Evolutionary conservation across 1,284 basidiomycete genomes (phyloP), one percentile per base, ranked within the genome.

Genomic region (Porogramme epimiltina): DNA sequence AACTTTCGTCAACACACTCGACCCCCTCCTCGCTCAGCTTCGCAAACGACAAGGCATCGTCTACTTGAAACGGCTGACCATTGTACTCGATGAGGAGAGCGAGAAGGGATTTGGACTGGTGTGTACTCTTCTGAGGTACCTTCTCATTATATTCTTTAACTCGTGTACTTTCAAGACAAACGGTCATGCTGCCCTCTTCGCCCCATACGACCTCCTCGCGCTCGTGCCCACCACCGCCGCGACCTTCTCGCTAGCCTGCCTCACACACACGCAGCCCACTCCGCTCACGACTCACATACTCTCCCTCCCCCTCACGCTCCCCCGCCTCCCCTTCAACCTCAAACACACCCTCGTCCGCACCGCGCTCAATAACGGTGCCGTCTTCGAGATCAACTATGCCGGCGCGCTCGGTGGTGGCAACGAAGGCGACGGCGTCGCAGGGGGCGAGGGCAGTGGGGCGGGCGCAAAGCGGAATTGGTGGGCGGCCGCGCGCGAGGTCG

Each of bases 31-130:
- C 3, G 60, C 70, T 18, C 78, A 77, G 51, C 68, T 90, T 20
- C 78, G 77, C 56, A 70, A 73, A 25, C 74, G 87, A 42, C 64
- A 73, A 2, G 84, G 84, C 1, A 68, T 89, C 34, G 67, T 86
- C 1, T 81, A 79, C 56, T 69, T 92, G 44, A 89, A 87, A 63
- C 73, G 89, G 37, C 65, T 91, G 47, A 90, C 84, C 11, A 84
- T 92, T 37, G 72, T 86, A 4, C 72, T 91, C 11, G 86, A 91
- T 55, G 81, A 88, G 59, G 86, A 85, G 34, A 89, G 87, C 59
- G 90, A 92, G 65, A 90, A 89, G 65, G 88, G 89, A 0, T 90
- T 88, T 61, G 89, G 88, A 28, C 65, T 92, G 64, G 89, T 91
- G 49, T 56, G 77, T 68, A 15, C 36, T 16, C 11, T 39, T 23